Evolutionary conservation across 495 filamentous ascomycete genomes (phyloP).

Genomic region (Daldinia grandis): DNA sequence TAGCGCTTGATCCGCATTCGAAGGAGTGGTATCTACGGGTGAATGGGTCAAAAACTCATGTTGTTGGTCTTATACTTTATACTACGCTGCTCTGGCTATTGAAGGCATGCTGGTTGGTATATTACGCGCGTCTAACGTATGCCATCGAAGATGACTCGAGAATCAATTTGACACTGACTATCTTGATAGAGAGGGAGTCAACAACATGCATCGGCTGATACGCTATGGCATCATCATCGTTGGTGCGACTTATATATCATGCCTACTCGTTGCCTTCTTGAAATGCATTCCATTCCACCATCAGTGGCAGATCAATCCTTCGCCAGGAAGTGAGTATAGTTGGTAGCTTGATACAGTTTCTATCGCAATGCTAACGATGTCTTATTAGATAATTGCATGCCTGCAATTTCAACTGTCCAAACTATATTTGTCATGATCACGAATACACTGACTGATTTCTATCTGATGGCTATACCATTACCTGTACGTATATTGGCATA

Average conservation of each 20-base stretch:
- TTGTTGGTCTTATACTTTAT: constrained; percentile 66
- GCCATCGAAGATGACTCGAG: background rate
- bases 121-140: constrained; percentile 65
- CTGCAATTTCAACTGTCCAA: constrained; percentile 48
- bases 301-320: constrained; percentile 67
- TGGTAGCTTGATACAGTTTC: background rate
- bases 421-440: constrained; percentile 53
- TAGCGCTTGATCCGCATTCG: constrained; percentile 48
- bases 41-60: constrained; percentile 64
- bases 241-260: constrained; percentile 58
- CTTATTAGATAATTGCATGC: constrained; percentile 37
- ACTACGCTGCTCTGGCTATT: constrained; percentile 64
- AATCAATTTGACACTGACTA: background rate
- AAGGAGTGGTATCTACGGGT: constrained; percentile 60
- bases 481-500: constrained; percentile 44
- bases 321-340: constrained; percentile 61
- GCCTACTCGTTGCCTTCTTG: constrained; percentile 52
- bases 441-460: constrained; percentile 64
- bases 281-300: constrained; percentile 59
- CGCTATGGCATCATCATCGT: constrained; percentile 57
- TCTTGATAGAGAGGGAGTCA: constrained; percentile 50
- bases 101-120: constrained; percentile 67
- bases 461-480: constrained; percentile 63
- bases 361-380: background rate
- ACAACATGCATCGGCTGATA: constrained; percentile 57